Evolutionary conservation across 139 green algal genomes (phyloP), one percentile per base, ranked within the genome.

Genomic region (Pleodorina starrii): DNA sequence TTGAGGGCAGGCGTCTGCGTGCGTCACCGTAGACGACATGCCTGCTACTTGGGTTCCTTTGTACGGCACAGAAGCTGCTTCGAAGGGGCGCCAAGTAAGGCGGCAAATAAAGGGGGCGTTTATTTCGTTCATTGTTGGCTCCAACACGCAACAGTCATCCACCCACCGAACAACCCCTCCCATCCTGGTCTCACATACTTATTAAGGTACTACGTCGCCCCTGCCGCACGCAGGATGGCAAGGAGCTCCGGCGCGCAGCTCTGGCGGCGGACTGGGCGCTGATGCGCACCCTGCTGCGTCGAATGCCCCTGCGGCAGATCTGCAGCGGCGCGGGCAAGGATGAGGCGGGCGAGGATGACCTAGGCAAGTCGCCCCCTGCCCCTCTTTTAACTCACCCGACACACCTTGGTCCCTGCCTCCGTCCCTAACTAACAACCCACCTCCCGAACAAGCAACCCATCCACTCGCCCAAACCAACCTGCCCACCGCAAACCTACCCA

Each of bases 251-350:
- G 5, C 66, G 68, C 0, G 9, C 7, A 6, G 83, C 83, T 17
- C 35, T 51, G 12, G 44, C 83, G 5, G 83, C 83, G 0, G 83
- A 88, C 46, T 88, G 83, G 83, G 42, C 74, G 36, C 83, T 81
- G 35, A 88, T 88, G 83, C 66, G 83, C 3, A 50, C 81, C 44
- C 68, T 88, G 44, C 32, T 88, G 66, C 83, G 83, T 2, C 83
- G 83, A 3, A 88, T 88, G 83, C 83, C 83, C 0, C 21, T 81
- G 7, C 32, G 35, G 3, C 66, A 88, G 9, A 88, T 88, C 32
- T 72, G 46, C 66, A 81, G 66, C 68, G 68, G 63, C 7, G 83
- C 83, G 0, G 9, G 1, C 10, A 88, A 71, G 68, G 44, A 81
- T 19, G 83, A 88, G 17, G 83, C 29, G 4, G 63, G 51, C 1